A percentile compares a stretch with the other conserved stretches of the same genome.
Conservation (phyloP, 495 filamentous ascomycete species). For the Penicillium alfredii region DNA sequence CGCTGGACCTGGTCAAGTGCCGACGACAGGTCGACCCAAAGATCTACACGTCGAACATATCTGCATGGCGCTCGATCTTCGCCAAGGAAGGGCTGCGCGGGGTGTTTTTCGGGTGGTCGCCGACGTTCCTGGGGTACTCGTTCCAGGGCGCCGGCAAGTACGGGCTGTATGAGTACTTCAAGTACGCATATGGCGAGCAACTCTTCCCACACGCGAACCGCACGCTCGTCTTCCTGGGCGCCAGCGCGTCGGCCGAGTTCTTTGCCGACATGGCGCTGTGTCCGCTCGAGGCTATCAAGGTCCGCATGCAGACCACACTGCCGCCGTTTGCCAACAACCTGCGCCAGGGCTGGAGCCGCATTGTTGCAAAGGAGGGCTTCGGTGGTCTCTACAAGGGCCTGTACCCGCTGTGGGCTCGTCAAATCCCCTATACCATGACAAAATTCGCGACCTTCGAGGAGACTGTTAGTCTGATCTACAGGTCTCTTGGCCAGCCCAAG, state of each 20-base stretch:
- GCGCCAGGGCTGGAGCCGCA: slow-evolving; percentile 57
- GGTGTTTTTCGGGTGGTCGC: slow-evolving; percentile 67
- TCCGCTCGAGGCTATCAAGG: slow-evolving; percentile 66
- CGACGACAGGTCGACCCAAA: slow-evolving; percentile 67
- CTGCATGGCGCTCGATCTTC: slow-evolving; percentile 61
- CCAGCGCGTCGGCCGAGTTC: slow-evolving; percentile 62
- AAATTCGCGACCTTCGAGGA: slow-evolving; percentile 73
- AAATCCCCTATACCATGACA: slow-evolving; percentile 72
- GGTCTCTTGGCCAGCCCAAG: slow-evolving; percentile 58
- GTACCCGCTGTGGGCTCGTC: slow-evolving; percentile 63
- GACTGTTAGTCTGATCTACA: slow-evolving; percentile 59
- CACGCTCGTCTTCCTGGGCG: slow-evolving; percentile 59
- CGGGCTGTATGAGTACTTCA: slow-evolving; percentile 72
- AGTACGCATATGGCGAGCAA: slow-evolving; percentile 61
- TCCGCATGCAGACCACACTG: slow-evolving; percentile 66
- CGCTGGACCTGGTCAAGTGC: slow-evolving; percentile 62
- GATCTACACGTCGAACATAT: slow-evolving; percentile 62
- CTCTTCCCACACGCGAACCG: slow-evolving; percentile 57
- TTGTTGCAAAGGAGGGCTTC: slow-evolving; percentile 54
- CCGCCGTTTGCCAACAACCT: slow-evolving; percentile 58
- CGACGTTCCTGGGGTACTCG: slow-evolving; percentile 64
- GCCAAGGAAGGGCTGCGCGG: slow-evolving; percentile 59
- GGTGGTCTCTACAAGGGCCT: slow-evolving; percentile 62
- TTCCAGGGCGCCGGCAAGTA: slow-evolving; percentile 75
- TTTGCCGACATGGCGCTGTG: slow-evolving; percentile 63